Evolutionary conservation across 1,139 yeast species (phyloP), one percentile per base, ranked within the genome.

Genomic region (Komagataea norvegica): DNA sequence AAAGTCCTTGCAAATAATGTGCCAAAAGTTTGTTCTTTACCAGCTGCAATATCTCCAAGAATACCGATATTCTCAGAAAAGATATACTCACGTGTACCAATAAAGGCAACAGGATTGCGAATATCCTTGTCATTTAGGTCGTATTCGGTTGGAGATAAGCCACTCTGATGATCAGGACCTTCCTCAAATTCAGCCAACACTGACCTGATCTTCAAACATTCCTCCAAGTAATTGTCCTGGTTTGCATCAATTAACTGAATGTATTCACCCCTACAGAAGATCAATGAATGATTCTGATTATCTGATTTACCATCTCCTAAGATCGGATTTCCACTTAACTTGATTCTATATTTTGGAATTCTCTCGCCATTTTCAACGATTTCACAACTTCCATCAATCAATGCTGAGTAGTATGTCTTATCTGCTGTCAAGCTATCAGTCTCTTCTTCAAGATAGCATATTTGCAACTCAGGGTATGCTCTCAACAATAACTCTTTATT

Each of bases 251-350:
- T 74, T 61, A 79, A 74, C 61, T 79, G 85, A 49, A 79, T 74
- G 57, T 78, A 79, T 62, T 79, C 86, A 65, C 87, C 87, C 64
- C 87, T 72, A 57, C 79, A 76, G 68, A 78, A 79, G 52, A 79
- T 77, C 44, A 79, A 56, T 37, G 85, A 72, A 59, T 79, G 85
- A 57, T 79, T 79, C 57, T 79, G 87, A 59, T 79, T 79, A 65
- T 79, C 87, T 43, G 85, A 77, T 61, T 79, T 79, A 64, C 87
- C 87, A 59, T 79, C 86, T 62, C 87, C 87, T 57, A 79, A 68
- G 52, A 79, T 79, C 59, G 87, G 87, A 59, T 79, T 78, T 59
- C 87, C 87, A 39, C 86, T 78, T 49, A 79, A 70, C 60, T 73
- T 80, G 45, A 79, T 73, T 68, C 80, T 74, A 54, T 77, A 79